Base-by-base conservation (phyloP, 345 rosid species). In the Salix viminalis region DNA sequence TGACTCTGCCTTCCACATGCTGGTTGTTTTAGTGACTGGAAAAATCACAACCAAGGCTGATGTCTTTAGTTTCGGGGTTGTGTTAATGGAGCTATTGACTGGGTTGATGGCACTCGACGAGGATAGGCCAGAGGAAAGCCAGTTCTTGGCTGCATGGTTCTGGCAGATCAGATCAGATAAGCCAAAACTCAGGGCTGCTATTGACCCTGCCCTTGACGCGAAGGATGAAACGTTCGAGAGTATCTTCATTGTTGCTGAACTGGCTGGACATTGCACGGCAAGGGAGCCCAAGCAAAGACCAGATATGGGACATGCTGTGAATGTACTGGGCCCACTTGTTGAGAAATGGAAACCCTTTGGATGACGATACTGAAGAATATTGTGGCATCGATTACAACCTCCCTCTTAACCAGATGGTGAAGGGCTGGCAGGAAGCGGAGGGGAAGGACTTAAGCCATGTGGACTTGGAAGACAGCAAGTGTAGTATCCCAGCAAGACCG, bases 361-460 rank as follows among this genome's bases (percentile, higher is more conserved):
- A 82, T 28, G 87, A 90, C 44, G 91, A 86, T 7, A 69, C 71
- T 0, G 96, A 88, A 65, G 96, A 88, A 50, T 91, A 87, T 70
- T 83, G 90, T 7, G 96, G 96, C 44, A 90, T 91, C 26, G 93
- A 91, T 76, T 90, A 91, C 80, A 91, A 90, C 83, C 91, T 91
- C 36, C 93, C 96, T 5, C 87, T 91, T 71, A 87, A 82, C 71
- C 96, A 91, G 79, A 88, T 91, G 92, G 93, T 91, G 69, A 91
- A 91, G 83, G 92, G 83, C 67, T 91, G 93, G 96, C 93, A 91
- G 76, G 93, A 88, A 78, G 86, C 92, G 1, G 96, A 91, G 81
- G 91, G 96, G 23, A 87, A 91, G 82, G 93, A 90, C 75, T 30
- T 81, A 1, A 90, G 92, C 77, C 83, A 84, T 64, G 62, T 81